Base-by-base conservation (phyloP, 108 stramenopile genomes). In the Parietichytrium sp. region DNA sequence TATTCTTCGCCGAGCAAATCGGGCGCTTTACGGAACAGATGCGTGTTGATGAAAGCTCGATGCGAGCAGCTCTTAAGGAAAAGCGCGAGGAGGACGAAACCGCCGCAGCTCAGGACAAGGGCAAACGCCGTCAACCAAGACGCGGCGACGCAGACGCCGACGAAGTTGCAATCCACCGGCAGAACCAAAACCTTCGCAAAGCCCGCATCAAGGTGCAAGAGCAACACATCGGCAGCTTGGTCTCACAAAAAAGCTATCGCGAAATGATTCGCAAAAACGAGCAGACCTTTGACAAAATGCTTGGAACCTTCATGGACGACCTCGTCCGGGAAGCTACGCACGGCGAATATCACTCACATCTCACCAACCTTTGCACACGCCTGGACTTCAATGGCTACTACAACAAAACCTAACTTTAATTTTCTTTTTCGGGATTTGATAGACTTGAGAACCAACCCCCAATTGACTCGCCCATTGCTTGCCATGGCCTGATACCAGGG, bases 311-410 rank as follows among this genome's bases (percentile, higher is more conserved):
- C 79, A 84, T 89, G 53, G 18, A 25, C 78, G 29, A 47, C 47
- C 82, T 82, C 0, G 15, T 82, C 27, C 27, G 26, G 16, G 55
- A 49, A 36, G 80, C 80, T 16, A 49, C 83, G 51, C 54, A 47
- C 30, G n/a, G 82, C 1, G 80, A 90, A 83, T 83, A 85, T 42
- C 84, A 85, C 49, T 83, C 86, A 12, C 88, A 88, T 55, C 79
- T 90, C 27, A 38, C 82, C 15, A 87, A 88, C n/a, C 86, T 90
- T 4, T 83, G 82, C 61, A 77, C 53, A 27, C 88, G 89, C 30
- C 86, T 90, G 15, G 89, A 90, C 61, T 90, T 84, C 85, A 90
- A 90, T 50, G 86, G 87, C n/a, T 83, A 54, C 25, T 80, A 80
- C 81, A 51, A 84, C 29, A 78, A 61, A 16, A 49, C 27, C 27